Conservation (phyloP, 805 yeast species). For the Zygosaccharomyces bisporus region DNA sequence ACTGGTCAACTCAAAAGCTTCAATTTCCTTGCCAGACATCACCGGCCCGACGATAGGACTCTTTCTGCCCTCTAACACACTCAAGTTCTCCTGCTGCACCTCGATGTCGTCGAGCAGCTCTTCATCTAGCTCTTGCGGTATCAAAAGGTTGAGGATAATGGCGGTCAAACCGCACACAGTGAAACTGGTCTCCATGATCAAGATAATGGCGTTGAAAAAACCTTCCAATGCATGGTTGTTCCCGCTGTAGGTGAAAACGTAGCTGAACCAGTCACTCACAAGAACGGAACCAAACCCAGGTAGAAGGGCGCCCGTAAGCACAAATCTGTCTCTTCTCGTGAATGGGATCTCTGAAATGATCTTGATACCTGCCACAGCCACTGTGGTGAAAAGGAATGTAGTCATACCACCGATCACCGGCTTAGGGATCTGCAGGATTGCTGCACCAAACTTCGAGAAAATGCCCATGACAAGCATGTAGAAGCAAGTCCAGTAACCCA, state of each 20-base stretch:
- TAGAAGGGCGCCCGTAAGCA: constrained; percentile 59
- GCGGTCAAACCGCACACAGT: constrained; percentile 67
- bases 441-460: constrained; percentile 82
- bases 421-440: constrained; percentile 77
- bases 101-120: constrained; percentile 30
- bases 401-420: constrained; percentile 88
- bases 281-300: constrained; percentile 67
- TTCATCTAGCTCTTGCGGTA: constrained; percentile 57
- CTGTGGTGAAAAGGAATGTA: constrained; percentile 68
- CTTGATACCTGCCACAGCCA: constrained; percentile 69
- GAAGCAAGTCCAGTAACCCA: constrained; percentile 77
- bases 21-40: constrained; percentile 17
- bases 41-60: constrained; percentile 14
- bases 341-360: constrained; percentile 52
- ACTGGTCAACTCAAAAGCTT: constrained; percentile 12
- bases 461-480: constrained; percentile 83
- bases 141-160: constrained; percentile 54
- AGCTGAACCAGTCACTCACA: constrained; percentile 60
- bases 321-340: constrained; percentile 70
- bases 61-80: constrained; percentile 24
- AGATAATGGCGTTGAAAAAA: constrained; percentile 61
- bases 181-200: constrained; percentile 70
- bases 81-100: constrained; percentile 25
- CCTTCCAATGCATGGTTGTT: constrained; percentile 53
- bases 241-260: constrained; percentile 66